Evolutionary conservation across 2,329 filamentous ascomycete genomes (phyloP).

Genomic region (Paraphoma chrysanthemicola): DNA sequence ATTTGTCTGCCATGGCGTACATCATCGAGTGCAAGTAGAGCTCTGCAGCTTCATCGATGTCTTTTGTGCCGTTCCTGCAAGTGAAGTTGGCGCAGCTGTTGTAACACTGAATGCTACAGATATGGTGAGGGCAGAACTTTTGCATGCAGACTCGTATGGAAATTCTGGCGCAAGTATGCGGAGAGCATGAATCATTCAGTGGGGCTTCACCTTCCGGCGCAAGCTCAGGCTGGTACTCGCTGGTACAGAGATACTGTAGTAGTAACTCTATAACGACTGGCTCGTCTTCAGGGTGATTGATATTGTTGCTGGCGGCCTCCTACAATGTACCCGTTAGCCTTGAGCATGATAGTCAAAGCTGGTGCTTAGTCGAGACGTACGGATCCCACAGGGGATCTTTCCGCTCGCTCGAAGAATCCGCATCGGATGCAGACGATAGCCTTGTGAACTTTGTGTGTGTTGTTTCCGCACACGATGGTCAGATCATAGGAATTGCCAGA

Average conservation of each 20-base stretch:
- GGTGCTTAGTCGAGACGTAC: neutral
- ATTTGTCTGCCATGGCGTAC: conserved; percentile 22
- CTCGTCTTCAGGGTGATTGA: neutral
- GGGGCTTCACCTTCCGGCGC: too few relatives aligned
- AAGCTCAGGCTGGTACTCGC: neutral
- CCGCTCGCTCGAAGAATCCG: conserved; percentile 12
- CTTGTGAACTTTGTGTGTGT: conserved; percentile 22
- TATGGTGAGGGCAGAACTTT: neutral
- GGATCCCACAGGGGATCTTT: conserved; percentile 6
- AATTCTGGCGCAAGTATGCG: too few relatives aligned
- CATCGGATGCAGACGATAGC: conserved; percentile 14
- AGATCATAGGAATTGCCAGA: neutral
- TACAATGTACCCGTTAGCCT: neutral
- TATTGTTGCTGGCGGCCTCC: neutral
- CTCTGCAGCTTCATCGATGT: neutral
- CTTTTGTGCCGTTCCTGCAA: neutral
- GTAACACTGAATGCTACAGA: neutral
- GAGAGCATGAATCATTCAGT: too few relatives aligned
- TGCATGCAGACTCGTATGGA: neutral
- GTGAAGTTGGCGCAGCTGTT: neutral
- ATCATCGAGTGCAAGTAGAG: conserved; percentile 5
- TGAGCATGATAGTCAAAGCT: too few relatives aligned
- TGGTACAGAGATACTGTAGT: neutral
- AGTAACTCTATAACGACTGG: neutral
- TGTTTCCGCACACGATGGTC: neutral